Evolutionary conservation across 495 filamentous ascomycete genomes (phyloP).

Genomic region (Penicillium mononematosum): DNA sequence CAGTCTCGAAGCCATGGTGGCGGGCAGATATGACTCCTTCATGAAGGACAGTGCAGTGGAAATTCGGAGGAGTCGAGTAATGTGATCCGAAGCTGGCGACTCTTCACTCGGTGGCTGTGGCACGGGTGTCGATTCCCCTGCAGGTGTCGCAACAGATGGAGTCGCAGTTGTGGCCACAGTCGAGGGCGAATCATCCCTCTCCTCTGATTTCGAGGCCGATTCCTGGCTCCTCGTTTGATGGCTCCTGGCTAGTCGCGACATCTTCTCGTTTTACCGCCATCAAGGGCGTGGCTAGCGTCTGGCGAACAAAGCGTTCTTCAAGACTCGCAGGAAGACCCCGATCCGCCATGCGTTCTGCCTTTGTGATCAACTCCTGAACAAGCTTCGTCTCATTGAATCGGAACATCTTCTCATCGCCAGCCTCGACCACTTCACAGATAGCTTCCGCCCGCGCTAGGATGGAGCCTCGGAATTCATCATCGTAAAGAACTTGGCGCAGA

Average conservation of each 20-base stretch:
- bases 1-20: constrained; percentile 48
- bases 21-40: constrained; percentile 65
- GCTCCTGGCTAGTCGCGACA: constrained; percentile 17
- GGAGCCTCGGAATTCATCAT: constrained; percentile 38
- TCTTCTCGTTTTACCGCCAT: constrained; percentile 57
- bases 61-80: constrained; percentile 65
- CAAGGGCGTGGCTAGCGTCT: constrained; percentile 72
- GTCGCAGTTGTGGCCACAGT: constrained; percentile 40
- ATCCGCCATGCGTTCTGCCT: constrained; percentile 67
- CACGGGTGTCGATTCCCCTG: constrained; percentile 33
- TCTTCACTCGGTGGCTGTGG: constrained; percentile 33
- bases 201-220: constrained; percentile 31
- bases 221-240: constrained; percentile 17
- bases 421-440: constrained; percentile 76
- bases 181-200: constrained; percentile 34
- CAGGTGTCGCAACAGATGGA: constrained; percentile 44
- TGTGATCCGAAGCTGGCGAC: constrained; percentile 40
- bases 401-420: constrained; percentile 79
- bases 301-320: constrained; percentile 79
- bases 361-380: constrained; percentile 61
- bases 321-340: constrained; percentile 71
- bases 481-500: constrained; percentile 55
- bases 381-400: constrained; percentile 70
- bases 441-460: constrained; percentile 56
- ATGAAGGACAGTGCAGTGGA: constrained; percentile 77